Conservation (phyloP, 805 yeast genomes). For the Starmerella davenportii region DNA sequence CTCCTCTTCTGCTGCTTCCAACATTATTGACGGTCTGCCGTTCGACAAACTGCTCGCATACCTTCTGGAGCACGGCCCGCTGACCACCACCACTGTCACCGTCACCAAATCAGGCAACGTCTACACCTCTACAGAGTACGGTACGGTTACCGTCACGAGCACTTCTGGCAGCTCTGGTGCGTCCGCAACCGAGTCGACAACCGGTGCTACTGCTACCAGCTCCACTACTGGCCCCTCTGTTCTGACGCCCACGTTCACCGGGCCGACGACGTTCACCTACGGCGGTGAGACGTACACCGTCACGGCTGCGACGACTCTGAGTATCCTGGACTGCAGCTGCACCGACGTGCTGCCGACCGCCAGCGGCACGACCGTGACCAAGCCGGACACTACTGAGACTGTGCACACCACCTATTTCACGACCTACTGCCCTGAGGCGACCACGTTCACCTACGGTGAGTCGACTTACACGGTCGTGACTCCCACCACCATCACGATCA, state of each 20-base stretch:
- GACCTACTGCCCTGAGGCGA: not conserved
- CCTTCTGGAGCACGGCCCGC: no score
- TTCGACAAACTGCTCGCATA: conserved; percentile 30
- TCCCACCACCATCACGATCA: conserved; percentile 63
- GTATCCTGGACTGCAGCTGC: no score
- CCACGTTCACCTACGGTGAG: not conserved
- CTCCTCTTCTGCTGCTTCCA: conserved; percentile 39
- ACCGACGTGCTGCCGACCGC: no score
- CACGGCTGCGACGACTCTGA: no score
- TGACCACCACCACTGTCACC: no score
- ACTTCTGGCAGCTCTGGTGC: not conserved
- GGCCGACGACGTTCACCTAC: no score
- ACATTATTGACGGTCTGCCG: conserved; percentile 30
- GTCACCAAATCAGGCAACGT: no score
- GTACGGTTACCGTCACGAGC: not conserved
- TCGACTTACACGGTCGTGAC: conserved; percentile 17
- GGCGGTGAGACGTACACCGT: no score
- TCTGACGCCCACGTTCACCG: no score
- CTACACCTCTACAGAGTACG: no score
- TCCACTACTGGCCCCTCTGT: not conserved
- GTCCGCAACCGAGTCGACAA: not conserved
- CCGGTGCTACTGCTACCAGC: not conserved
- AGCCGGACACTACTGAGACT: conserved; percentile 1
- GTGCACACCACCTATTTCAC: not conserved
- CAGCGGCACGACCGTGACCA: no score